Conservation (phyloP, 2,329 filamentous ascomycete genomes). For the Curvularia sp. region DNA sequence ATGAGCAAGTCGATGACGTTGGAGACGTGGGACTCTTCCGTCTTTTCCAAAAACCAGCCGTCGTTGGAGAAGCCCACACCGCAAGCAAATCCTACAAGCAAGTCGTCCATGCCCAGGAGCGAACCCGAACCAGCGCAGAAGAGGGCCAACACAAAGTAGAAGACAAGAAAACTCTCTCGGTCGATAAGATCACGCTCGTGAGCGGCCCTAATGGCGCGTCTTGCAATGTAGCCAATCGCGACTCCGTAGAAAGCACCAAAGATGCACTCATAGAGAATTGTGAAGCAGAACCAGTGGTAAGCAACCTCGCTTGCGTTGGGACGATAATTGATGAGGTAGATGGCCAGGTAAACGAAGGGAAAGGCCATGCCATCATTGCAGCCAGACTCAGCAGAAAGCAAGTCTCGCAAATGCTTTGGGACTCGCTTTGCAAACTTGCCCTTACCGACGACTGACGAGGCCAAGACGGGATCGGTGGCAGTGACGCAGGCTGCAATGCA, state of each 20-base stretch:
- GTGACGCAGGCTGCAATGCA: constrained; percentile 92
- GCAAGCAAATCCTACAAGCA: constrained; percentile 91
- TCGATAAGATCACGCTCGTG: constrained; percentile 88
- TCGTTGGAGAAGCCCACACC: constrained; percentile 99
- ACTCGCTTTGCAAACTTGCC: constrained; percentile 98
- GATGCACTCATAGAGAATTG: constrained; percentile 92
- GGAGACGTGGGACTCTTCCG: constrained; percentile 96
- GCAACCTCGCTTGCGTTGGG: constrained; percentile 72
- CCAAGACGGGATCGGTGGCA: constrained; percentile 94
- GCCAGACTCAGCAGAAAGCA: constrained; percentile 94
- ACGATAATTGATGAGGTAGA: constrained; percentile 87
- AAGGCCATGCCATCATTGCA: constrained; percentile 99
- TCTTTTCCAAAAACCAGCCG: constrained; percentile 98
- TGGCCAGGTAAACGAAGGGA: constrained; percentile 90
- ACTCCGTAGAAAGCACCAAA: constrained; percentile 93
- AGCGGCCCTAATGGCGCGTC: constrained; percentile 87
- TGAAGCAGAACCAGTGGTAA: constrained; percentile 87
- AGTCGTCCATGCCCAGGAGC: constrained; percentile 88
- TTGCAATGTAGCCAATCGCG: constrained; percentile 82
- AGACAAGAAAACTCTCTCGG: constrained; percentile 95
- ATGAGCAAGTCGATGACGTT: constrained; percentile 98
- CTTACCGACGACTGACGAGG: constrained; percentile 97
- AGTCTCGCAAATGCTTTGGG: constrained; percentile 93
- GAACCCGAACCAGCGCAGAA: constrained; percentile 95
- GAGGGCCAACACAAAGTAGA: constrained; percentile 95